phyloP scores from a whole-genome alignment of 345 rosid genomes.

The Citrus unshiu region DNA sequence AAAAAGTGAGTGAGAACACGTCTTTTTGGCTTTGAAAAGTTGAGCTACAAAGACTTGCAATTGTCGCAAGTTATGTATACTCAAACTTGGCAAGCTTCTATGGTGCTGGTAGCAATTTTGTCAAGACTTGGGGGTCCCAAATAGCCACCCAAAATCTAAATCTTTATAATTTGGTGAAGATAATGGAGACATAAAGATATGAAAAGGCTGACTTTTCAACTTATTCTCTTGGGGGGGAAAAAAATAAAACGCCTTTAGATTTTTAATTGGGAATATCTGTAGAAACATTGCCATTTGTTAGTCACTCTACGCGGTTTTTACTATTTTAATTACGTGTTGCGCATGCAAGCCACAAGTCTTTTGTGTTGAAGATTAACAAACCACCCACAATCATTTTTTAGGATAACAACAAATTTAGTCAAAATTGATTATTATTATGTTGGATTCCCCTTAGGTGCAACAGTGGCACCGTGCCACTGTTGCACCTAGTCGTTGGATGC shows the following conservation, averaged over 20 bases:
- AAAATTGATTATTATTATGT: not conserved
- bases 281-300: not conserved
- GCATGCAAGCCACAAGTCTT: not conserved
- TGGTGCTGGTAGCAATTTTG: not conserved
- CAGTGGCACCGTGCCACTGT: too few relatives aligned
- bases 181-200: not conserved
- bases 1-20: not conserved
- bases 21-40: not conserved
- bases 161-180: not conserved
- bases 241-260: not conserved
- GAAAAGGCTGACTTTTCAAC: not conserved
- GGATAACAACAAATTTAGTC: not conserved
- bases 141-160: not conserved
- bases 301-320: not conserved
- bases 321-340: not conserved
- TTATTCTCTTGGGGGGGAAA: not conserved
- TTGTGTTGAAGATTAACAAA: not conserved
- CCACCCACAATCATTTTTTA: not conserved
- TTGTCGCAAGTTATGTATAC: not conserved
- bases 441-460: too few relatives aligned
- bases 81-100: not conserved
- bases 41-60: not conserved
- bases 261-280: not conserved
- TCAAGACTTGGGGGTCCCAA: constrained; percentile 8
- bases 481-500: too few relatives aligned